Conservation (phyloP, 1,139 yeast species). For the Suhomyces guaymorum region DNA sequence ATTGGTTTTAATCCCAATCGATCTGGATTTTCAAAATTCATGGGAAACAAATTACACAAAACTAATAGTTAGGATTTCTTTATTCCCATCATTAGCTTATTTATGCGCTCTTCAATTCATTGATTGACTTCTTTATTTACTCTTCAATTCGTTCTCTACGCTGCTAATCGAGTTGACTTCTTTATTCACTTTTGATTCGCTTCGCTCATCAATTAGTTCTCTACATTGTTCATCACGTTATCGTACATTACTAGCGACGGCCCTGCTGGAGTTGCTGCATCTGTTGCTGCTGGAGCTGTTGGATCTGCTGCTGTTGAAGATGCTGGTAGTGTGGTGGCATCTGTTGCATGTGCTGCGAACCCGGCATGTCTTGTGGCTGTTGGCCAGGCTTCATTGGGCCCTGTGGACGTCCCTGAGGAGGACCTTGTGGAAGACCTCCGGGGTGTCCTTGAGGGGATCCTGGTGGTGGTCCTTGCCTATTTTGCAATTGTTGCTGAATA, state of each 20-base stretch:
- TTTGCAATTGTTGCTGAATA: slow-evolving; percentile 11
- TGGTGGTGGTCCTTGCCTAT: slow-evolving; percentile 5
- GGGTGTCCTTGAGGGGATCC: slow-evolving; percentile 8
- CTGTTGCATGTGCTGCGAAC: slow-evolving; percentile 12
- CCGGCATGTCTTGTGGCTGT: slow-evolving; percentile 10
- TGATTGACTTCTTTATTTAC: too few relatives aligned
- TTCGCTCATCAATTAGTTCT: background rate
- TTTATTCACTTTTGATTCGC: too few relatives aligned
- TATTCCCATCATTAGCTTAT: too few relatives aligned
- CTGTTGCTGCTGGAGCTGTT: slow-evolving; percentile 6
- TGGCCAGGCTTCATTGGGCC: slow-evolving; percentile 5
- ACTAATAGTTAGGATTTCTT: too few relatives aligned
- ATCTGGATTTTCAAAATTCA: too few relatives aligned
- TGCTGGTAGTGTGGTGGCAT: slow-evolving; percentile 16
- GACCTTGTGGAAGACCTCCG: slow-evolving; percentile 17
- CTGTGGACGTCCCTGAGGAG: slow-evolving; percentile 17
- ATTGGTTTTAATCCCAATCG: too few relatives aligned
- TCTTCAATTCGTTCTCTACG: too few relatives aligned
- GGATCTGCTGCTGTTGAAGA: slow-evolving; percentile 9
- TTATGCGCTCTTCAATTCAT: too few relatives aligned
- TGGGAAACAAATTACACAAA: too few relatives aligned
- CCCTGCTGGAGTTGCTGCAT: slow-evolving; percentile 11
- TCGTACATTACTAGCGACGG: slow-evolving; percentile 1
- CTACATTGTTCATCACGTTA: background rate
- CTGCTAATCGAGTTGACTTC: too few relatives aligned